Percentiles rank a stretch among this genome's conserved stretches.
Evolutionary conservation across 441 rosid genomes (phyloP).

Genomic region (Eugenia klotzschiana): DNA sequence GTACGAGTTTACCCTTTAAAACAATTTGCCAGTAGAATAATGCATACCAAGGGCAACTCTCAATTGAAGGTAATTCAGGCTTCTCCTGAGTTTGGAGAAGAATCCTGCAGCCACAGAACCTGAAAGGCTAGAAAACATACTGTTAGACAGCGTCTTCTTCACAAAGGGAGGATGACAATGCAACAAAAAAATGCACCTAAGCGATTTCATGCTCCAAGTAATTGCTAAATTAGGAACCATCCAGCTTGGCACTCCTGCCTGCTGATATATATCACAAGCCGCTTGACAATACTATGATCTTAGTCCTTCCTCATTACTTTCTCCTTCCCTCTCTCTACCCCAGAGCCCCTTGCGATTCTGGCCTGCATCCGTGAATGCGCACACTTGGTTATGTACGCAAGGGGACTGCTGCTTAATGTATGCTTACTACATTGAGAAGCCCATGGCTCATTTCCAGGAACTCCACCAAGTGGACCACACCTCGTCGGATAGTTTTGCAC

Average conservation of each 20-base stretch:
- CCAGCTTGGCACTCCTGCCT: neutral
- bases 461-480: neutral
- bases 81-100: constrained; percentile 21
- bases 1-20: neutral
- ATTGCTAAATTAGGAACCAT: neutral
- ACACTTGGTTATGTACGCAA: neutral
- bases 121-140: constrained; percentile 3
- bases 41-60: constrained; percentile 46
- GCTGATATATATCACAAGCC: neutral
- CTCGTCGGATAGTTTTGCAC: neutral
- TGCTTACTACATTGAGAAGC: neutral
- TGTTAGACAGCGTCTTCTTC: neutral
- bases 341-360: neutral
- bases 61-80: constrained; percentile 27
- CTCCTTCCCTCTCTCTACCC: neutral
- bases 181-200: neutral
- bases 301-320: neutral
- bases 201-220: neutral
- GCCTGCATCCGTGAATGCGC: neutral
- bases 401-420: neutral
- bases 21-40: neutral
- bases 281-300: neutral
- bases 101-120: constrained; percentile 20
- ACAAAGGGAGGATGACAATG: neutral
- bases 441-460: neutral